Percentiles rank a stretch among this genome's conserved stretches.
These are phyloP conservation scores for Dimocarpus longan DNA, from an alignment of 345 rosid species.

Conservation along the genomic window DNA sequence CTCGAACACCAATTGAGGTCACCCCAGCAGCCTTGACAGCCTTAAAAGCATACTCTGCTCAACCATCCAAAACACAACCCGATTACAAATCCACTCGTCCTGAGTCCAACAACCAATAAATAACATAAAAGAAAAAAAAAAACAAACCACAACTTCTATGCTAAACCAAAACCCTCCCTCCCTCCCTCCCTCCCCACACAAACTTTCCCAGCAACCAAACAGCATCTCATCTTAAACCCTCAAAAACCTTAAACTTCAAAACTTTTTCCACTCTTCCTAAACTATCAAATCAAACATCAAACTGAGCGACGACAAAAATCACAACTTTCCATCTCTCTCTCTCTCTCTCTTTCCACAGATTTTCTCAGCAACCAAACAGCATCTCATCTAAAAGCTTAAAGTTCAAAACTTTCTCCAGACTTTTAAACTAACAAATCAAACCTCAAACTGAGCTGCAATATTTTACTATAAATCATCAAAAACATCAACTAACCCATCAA, in stretches of 20 bases:
- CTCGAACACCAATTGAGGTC: constrained; percentile 95
- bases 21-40: constrained; percentile 96
- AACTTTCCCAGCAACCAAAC: constrained; percentile 5
- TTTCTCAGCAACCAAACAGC: constrained; percentile 13
- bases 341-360: background rate
- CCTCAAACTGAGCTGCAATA: background rate
- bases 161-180: background rate
- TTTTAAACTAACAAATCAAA: background rate
- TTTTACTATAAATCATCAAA: background rate
- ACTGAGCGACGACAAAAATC: background rate
- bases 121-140: background rate
- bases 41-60: constrained; percentile 90
- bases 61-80: constrained; percentile 8
- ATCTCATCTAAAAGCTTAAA: background rate
- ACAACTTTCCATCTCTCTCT: too few species aligned
- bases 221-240: background rate
- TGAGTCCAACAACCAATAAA: background rate
- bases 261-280: background rate
- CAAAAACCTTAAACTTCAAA: background rate
- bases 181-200: background rate
- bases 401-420: background rate
- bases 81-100: background rate
- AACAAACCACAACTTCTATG: constrained; percentile 1
- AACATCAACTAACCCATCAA: background rate
- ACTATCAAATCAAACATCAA: background rate